Percentiles rank a stretch among this genome's conserved stretches.
These are phyloP conservation scores for Penstemon eatonii DNA, from an alignment of 257 asterid species.

Conservation along the genomic window DNA sequence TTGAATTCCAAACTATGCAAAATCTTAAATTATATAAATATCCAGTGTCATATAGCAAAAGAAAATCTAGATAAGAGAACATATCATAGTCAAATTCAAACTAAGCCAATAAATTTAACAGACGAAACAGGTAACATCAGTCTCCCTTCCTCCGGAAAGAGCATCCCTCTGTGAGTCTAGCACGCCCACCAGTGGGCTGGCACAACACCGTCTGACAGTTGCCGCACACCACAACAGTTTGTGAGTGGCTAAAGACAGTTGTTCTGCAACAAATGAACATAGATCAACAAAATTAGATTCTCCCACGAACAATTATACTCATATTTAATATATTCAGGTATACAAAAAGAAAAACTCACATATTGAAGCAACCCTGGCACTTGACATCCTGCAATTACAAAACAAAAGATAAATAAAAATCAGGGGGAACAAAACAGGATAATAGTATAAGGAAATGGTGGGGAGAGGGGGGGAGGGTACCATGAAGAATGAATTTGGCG, in stretches of 20 bases:
- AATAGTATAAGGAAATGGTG: background rate
- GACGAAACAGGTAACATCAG: background rate
- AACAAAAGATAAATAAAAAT: background rate
- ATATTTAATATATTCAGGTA: background rate
- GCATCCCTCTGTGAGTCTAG: slow-evolving; percentile 28
- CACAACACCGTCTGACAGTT: slow-evolving; percentile 30
- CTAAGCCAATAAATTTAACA: background rate
- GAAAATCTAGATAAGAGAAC: background rate
- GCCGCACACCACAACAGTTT: slow-evolving; percentile 26
- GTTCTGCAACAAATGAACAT: slow-evolving; percentile 12
- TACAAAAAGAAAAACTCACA: slow-evolving; percentile 5
- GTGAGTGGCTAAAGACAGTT: slow-evolving; percentile 28
- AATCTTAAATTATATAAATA: no score
- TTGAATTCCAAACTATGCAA: no score
- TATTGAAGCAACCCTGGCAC: slow-evolving; percentile 28
- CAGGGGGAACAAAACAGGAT: no score
- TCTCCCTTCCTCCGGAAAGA: slow-evolving; percentile 25
- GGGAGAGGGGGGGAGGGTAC: background rate
- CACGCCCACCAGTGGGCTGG: slow-evolving; percentile 27
- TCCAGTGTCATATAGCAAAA: background rate
- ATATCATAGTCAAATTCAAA: background rate
- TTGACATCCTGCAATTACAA: slow-evolving; percentile 24
- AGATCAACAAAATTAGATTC: background rate
- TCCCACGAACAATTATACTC: background rate
- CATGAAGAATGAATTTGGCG: slow-evolving; percentile 34